Base-by-base conservation (phyloP, 306 rosid genomes). In the Oemleria cerasiformis region DNA sequence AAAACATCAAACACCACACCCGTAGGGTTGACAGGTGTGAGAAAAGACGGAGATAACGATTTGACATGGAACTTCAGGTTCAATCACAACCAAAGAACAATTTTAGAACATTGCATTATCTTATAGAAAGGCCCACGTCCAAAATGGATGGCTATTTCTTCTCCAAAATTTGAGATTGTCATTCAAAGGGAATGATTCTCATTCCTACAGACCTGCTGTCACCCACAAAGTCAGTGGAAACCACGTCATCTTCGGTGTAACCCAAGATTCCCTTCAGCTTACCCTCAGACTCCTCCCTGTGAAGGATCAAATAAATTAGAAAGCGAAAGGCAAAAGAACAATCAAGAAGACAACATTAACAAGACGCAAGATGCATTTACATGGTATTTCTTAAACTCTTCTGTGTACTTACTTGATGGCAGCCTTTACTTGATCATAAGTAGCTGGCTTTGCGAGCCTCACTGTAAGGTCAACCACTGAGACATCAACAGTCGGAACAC, bases 391-490 rank as follows among this genome's bases (percentile, higher is more conserved):
- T 9, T 5, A 25, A 23, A 25, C 48, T 38, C 11, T 12, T 40
- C 42, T 11, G 36, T 19, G 6, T 19, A 9, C 88, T 80, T 84
- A 90, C 96, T 88, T 90, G 81, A 90, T 90, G 45, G 90, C 92
- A 14, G 79, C 78, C 39, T 90, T 90, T 17, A 90, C 72, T 8
- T 90, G 65, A 0, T 88, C 88, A 51, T 88, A 90, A 11, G 80
- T 48, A 13, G 96, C 90, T 3, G 58, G 4, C 81, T 86, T 86
- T 45, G 65, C 86, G 47, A 90, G 75, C 78, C 94, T 90, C 64
- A 86, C 92, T 0, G 94, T 88, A 56, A 90, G 92, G 78, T 90
- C 94, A 71, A 90, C 90, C 51, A 90, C 92, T 0, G 92, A 90
- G 61, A 90, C 97, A 86, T 88, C 90, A 19, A 90, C 90, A 0